Conservation (phyloP, 1,139 yeast genomes). For the Chernovozyma aurita region DNA sequence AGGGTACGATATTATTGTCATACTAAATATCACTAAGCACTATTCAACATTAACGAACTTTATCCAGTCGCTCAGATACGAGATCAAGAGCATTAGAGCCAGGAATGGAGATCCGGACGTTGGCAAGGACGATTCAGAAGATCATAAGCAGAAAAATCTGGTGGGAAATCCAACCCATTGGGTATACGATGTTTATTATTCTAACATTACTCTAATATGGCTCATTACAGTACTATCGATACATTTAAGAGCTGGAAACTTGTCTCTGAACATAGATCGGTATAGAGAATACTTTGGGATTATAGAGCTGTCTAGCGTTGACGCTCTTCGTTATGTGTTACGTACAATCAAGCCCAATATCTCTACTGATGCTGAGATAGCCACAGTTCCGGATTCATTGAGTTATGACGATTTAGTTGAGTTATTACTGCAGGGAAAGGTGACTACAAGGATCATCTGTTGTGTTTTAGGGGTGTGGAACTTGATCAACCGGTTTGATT, state of each 20-base stretch:
- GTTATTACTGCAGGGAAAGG: slow-evolving; percentile 15
- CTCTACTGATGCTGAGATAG: slow-evolving; percentile 1
- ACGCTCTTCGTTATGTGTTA: slow-evolving; percentile 17
- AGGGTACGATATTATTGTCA: slow-evolving; percentile 31
- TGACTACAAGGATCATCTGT: slow-evolving; percentile 27
- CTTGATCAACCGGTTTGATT: slow-evolving; percentile 19
- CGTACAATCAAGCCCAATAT: slow-evolving; percentile 16
- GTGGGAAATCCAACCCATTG: background rate
- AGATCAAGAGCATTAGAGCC: slow-evolving; percentile 4
- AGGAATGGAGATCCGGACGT: background rate
- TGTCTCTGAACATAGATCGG: background rate
- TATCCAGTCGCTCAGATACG: slow-evolving; percentile 18
- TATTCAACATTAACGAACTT: slow-evolving; percentile 26
- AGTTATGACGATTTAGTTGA: slow-evolving; percentile 13
- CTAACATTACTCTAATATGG: background rate
- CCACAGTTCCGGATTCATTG: background rate
- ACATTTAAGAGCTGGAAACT: background rate
- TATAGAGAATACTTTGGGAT: slow-evolving; percentile 3
- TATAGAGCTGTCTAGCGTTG: slow-evolving; percentile 9
- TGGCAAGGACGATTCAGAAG: background rate
- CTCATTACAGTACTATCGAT: slow-evolving; percentile 2
- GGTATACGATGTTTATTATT: background rate
- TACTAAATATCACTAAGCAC: slow-evolving; percentile 28
- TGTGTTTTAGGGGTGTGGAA: slow-evolving; percentile 34
- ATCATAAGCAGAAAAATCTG: too few relatives aligned